A percentile compares a stretch with the other conserved stretches of the same genome.
These are phyloP conservation scores for Rhodotorula sp. DNA, from an alignment of 1,284 basidiomycete species.

Conservation along the genomic window DNA sequence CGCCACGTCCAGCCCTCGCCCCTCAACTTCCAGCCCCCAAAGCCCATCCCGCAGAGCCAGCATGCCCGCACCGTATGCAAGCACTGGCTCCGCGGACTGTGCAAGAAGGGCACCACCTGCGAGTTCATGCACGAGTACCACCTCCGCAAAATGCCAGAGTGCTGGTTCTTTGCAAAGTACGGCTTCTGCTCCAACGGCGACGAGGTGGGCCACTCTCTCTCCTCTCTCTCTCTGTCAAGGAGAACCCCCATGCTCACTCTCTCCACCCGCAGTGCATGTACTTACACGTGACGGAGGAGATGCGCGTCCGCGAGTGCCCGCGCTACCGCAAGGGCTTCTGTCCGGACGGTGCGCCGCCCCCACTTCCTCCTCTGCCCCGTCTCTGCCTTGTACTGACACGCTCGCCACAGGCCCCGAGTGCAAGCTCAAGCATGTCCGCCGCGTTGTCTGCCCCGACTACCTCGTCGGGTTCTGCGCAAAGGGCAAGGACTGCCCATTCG, in stretches of 20 bases:
- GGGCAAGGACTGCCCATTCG: constrained; percentile 83
- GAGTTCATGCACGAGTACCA: constrained; percentile 99
- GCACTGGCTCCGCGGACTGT: constrained; percentile 96
- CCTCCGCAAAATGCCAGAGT: constrained; percentile 96
- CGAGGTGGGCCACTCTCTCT: constrained; percentile 56
- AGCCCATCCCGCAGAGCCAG: constrained; percentile 72
- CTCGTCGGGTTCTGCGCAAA: constrained; percentile 94
- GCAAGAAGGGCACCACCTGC: constrained; percentile 97
- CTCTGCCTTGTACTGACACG: background rate
- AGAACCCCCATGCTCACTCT: background rate
- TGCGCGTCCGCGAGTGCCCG: constrained; percentile 77
- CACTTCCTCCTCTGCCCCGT: background rate
- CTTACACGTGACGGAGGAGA: constrained; percentile 91
- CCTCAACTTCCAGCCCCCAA: constrained; percentile 82
- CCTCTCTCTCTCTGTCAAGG: background rate
- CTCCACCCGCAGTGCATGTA: constrained; percentile 69
- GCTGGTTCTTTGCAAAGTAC: constrained; percentile 97
- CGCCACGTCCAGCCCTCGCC: constrained; percentile 80
- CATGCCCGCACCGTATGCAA: constrained; percentile 85
- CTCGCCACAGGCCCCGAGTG: constrained; percentile 73
- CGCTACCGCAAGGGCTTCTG: constrained; percentile 97
- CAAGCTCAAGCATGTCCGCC: constrained; percentile 87
- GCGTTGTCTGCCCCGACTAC: constrained; percentile 87
- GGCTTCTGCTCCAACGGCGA: constrained; percentile 98
- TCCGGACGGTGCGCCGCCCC: constrained; percentile 65